Evolutionary conservation across 768 basidiomycete genomes (phyloP).

Genomic region (Gyrodon lividus): DNA sequence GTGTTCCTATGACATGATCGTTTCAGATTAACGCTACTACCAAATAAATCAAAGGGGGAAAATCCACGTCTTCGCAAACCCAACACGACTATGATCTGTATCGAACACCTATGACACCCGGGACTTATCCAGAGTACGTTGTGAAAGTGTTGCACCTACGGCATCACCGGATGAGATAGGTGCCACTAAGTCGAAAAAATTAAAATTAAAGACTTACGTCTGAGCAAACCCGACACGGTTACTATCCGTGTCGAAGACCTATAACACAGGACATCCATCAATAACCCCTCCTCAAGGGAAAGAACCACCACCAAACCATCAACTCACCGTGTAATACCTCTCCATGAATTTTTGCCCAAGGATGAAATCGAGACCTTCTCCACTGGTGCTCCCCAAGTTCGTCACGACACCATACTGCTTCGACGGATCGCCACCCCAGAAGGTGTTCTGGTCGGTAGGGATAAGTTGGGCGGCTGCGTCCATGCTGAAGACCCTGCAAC

Average conservation of each 20-base stretch:
- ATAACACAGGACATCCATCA: background rate
- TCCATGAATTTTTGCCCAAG: conserved; percentile 20
- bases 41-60: no score
- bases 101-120: no score
- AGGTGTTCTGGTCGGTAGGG: conserved; percentile 14
- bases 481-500: conserved; percentile 8
- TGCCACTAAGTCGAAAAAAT: no score
- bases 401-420: conserved; percentile 1
- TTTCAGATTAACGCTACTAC: no score
- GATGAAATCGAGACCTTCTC: background rate
- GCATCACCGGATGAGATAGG: background rate
- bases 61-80: no score
- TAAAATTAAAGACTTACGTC: no score
- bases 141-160: conserved; percentile 23
- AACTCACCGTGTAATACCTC: conserved; percentile 15
- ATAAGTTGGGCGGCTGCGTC: conserved; percentile 22
- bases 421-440: conserved; percentile 8
- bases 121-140: background rate
- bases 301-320: no score
- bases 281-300: background rate
- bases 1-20: no score
- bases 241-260: conserved; percentile 23
- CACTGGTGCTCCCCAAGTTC: background rate
- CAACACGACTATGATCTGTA: no score
- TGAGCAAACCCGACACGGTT: conserved; percentile 19